Percentiles rank a stretch among this genome's conserved stretches.
phyloP scores from a whole-genome alignment of 202 grass and related monocot species.

The Zizania palustris region DNA sequence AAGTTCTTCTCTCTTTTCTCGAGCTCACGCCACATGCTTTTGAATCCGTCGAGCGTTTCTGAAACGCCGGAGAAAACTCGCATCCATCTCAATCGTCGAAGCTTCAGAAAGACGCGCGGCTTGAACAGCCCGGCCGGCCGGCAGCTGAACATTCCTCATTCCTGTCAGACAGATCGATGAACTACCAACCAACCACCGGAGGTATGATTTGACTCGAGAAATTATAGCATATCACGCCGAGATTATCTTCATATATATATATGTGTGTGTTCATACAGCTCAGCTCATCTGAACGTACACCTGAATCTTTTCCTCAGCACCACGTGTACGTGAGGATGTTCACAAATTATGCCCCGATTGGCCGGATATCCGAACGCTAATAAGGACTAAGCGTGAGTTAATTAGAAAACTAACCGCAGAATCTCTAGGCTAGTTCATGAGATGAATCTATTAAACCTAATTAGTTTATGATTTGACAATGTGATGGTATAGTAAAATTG shows the following conservation, averaged over 20 bases:
- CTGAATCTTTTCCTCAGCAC: too few relatives aligned
- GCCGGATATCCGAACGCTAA: too few relatives aligned
- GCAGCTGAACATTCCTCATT: neutral
- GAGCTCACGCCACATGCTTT: constrained; percentile 33
- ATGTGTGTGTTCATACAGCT: neutral
- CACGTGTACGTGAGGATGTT: too few relatives aligned
- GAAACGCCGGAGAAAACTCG: neutral
- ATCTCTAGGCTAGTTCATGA: too few relatives aligned
- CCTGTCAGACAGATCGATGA: neutral
- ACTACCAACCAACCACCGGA: too few relatives aligned
- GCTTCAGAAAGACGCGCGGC: neutral
- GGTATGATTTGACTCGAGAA: neutral
- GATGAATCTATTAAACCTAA: too few relatives aligned
- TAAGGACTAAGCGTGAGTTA: too few relatives aligned
- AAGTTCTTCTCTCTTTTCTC: neutral
- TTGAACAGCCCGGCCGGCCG: neutral
- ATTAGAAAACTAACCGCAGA: too few relatives aligned
- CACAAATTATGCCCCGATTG: too few relatives aligned
- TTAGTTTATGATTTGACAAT: too few relatives aligned
- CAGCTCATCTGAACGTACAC: too few relatives aligned
- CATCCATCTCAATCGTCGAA: constrained; percentile 13
- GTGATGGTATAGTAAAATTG: too few relatives aligned
- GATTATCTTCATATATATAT: neutral
- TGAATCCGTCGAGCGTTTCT: constrained; percentile 19
- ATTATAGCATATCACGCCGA: neutral